Base-by-base conservation (phyloP, 1,284 basidiomycete species). In the Phaffia rhodozyma region DNA sequence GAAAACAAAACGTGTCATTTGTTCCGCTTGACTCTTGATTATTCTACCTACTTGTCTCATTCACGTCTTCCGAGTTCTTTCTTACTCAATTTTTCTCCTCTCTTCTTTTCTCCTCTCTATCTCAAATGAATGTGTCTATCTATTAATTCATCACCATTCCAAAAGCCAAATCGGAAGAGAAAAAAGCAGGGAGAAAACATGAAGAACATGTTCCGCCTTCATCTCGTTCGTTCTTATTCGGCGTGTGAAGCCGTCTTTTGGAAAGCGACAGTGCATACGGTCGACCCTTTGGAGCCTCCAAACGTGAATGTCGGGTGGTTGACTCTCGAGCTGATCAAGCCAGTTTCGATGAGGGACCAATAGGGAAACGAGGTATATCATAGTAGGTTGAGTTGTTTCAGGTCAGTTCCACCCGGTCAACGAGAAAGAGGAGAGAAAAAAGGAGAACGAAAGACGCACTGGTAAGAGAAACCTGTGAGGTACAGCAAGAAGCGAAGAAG, bases 191-290 rank as follows among this genome's bases (percentile, higher is more conserved):
- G 18, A 38, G 16, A n/a, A 57, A 27, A 30, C 6, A 34, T n/a
- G 27, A 21, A 57, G 13, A 18, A 7, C 2, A 47, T 3, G 7
- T n/a, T 55, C 32, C 18, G 18, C 18, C 30, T 55, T 55, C 32
- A 55, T n/a, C 25, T 43, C 38, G 13, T 43, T 43, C 13, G 16
- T 43, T 16, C 38, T 11, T 16, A 43, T 43, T 43, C 38, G 38
- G 13, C 13, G 2, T 7, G 13, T 43, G 7, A 7, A 16, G 13
- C 13, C 38, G 38, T 59, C 68, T 72, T 85, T 84, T 69, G 78
- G 78, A 91, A 89, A 43, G 87, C 88, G 21, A 89, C 80, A 34
- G 82, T 88, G 3, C 86, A 83, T 67, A 83, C 83, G 5, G 82
- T 78, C 66, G 84, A 88, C 0, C 89, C 89, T 49, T 78, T 84